Evolutionary conservation across 225 moss, liverwort and hornwort genomes (phyloP).

Genomic region (Climacium dendroides): DNA sequence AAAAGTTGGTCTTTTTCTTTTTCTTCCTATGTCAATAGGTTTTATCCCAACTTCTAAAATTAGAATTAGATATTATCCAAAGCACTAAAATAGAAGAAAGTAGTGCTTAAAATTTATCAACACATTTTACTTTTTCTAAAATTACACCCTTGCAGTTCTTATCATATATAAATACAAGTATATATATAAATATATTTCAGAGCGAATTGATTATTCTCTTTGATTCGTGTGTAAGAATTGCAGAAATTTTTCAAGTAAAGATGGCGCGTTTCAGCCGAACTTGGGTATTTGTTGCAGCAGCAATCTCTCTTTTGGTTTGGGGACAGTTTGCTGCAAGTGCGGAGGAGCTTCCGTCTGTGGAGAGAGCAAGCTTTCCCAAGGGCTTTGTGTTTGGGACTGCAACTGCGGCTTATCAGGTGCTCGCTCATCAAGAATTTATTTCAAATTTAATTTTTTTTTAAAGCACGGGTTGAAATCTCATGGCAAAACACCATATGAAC

Average conservation of each 20-base stretch:
- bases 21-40: no score
- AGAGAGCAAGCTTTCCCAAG: slow-evolving; percentile 40
- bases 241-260: background rate
- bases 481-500: background rate
- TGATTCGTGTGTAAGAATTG: background rate
- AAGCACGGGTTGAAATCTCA: background rate
- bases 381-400: slow-evolving; percentile 68
- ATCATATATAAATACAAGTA: background rate
- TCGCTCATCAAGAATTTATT: no score
- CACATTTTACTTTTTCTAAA: background rate
- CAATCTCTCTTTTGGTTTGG: background rate
- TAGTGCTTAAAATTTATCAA: no score
- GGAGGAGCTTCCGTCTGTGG: slow-evolving; percentile 2
- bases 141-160: background rate
- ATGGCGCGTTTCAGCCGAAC: background rate
- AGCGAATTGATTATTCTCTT: background rate
- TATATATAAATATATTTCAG: background rate
- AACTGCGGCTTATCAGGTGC: slow-evolving; percentile 72
- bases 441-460: background rate
- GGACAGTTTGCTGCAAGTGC: background rate
- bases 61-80: background rate
- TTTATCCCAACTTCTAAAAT: background rate
- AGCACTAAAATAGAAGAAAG: background rate
- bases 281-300: background rate
- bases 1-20: no score